These are phyloP conservation scores for Dryas integrifolia DNA, from an alignment of 331 rosid species.

Conservation along the genomic window DNA sequence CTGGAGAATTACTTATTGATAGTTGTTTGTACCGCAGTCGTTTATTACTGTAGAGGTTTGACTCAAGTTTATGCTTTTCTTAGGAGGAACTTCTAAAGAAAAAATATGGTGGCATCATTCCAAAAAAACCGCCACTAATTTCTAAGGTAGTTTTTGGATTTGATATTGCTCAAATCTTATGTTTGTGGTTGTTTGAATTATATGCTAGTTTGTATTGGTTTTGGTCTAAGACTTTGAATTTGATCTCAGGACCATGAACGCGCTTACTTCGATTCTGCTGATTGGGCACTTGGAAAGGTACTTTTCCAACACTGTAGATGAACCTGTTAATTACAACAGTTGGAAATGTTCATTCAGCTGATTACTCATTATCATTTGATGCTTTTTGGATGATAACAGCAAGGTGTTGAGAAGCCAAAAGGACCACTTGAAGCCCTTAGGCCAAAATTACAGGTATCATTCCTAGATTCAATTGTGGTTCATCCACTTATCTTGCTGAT, in stretches of 20 bases:
- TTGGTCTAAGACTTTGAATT: constrained; percentile 23
- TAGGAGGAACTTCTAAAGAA: constrained; percentile 83
- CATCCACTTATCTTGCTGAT: not conserved
- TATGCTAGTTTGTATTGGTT: constrained; percentile 9
- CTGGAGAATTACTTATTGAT: not conserved
- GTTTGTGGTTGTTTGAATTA: not conserved
- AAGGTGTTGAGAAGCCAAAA: constrained; percentile 93
- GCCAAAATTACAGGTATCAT: constrained; percentile 79
- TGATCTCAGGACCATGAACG: constrained; percentile 88
- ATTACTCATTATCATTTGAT: constrained; percentile 10
- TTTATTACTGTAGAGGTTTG: not conserved
- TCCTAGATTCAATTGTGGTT: not conserved
- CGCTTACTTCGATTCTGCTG: constrained; percentile 96
- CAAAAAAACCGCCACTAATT: constrained; percentile 90
- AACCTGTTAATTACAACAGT: constrained; percentile 10
- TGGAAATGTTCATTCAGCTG: not conserved
- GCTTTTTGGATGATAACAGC: constrained; percentile 49
- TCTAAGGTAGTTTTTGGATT: constrained; percentile 60
- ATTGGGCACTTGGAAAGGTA: constrained; percentile 99
- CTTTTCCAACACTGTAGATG: not conserved
- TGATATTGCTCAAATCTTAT: not conserved
- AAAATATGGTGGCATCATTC: constrained; percentile 87
- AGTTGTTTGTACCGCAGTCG: not conserved
- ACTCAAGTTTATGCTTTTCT: constrained; percentile 24
- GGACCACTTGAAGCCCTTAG: constrained; percentile 98